Evolutionary conservation across 2,329 filamentous ascomycete species (phyloP), one percentile per base, ranked within the genome.

Genomic region (Arthroderma sp.): DNA sequence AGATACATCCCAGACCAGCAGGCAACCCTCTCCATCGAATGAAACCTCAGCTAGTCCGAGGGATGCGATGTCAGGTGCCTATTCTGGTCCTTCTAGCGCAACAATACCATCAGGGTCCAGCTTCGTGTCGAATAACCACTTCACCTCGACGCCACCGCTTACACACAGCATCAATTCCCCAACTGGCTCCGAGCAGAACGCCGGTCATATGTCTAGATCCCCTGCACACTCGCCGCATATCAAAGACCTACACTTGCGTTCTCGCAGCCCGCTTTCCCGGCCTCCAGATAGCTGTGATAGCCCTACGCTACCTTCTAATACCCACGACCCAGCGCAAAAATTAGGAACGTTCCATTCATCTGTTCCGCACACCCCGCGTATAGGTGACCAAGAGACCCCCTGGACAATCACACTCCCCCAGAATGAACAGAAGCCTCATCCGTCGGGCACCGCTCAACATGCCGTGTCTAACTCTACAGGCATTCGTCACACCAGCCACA

Each of bases 311-410:
- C 6, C 25, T n/a, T 21, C 51, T 39, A 21, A 31, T 25, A 23
- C 51, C 5, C 33, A 39, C 11, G 33, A 54, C 37, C 66, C 63
- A 4, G 67, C 64, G 23, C 61, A 63, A 58, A 61, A 60, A 5
- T 59, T 71, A 0, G 70, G 71, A 2, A 70, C 66, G n/a, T 73
- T 73, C 59, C 61, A 61, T 23, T 60, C 64, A 21, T 31, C 43
- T 15, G 67, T 68, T 37, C 66, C 66, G 1, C 65, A 67, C 33
- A 64, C 68, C n/a, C 63, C 65, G 9, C 66, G 69, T 13, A 58
- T 65, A 38, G 68, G 66, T 11, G 68, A 70, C 58, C 71, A 73
- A 59, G 69, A 72, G 58, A 62, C 64, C 7, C 71, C 71, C 2
- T 73, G 67, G 63, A 67, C 65, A 13, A 67, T 73, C 51, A 66